Percentiles rank a stretch among this genome's conserved stretches.
Conservation (phyloP, 2,329 filamentous ascomycete genomes). For the Fusarium chlamydosporum region DNA sequence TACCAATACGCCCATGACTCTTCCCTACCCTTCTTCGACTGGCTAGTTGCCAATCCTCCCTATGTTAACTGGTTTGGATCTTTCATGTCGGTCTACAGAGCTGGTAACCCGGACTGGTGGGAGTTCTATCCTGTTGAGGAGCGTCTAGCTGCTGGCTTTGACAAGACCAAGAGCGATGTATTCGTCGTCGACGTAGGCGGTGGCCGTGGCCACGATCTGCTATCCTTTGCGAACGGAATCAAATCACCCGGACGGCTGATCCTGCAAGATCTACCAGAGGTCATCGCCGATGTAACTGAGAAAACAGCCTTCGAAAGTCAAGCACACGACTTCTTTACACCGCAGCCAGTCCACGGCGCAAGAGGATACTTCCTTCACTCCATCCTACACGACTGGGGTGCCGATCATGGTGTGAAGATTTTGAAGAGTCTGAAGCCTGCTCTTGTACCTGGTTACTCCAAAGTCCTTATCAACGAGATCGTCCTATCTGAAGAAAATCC, state of each 20-base stretch:
- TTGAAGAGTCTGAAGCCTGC: slow-evolving; percentile 51
- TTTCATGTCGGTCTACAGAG: slow-evolving; percentile 34
- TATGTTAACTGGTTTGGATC: slow-evolving; percentile 32
- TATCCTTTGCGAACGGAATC: slow-evolving; percentile 26
- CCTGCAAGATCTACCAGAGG: slow-evolving; percentile 43
- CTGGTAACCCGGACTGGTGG: slow-evolving; percentile 29
- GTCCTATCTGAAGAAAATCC: slow-evolving; percentile 31
- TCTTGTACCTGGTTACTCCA: slow-evolving; percentile 45
- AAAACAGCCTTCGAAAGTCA: slow-evolving; percentile 11
- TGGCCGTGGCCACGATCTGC: slow-evolving; percentile 40
- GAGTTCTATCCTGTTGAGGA: slow-evolving; percentile 26
- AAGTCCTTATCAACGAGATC: slow-evolving; percentile 34
- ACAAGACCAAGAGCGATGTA: slow-evolving; percentile 9
- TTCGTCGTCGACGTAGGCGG: slow-evolving; percentile 43
- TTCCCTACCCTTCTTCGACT: slow-evolving; percentile 25
- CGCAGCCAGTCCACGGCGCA: slow-evolving; percentile 40
- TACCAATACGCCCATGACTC: slow-evolving; percentile 33
- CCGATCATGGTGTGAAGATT: slow-evolving; percentile 52
- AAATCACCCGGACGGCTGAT: slow-evolving; percentile 19
- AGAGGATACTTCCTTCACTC: slow-evolving; percentile 47
- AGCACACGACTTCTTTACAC: slow-evolving; percentile 39
- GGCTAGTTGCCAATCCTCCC: slow-evolving; percentile 21
- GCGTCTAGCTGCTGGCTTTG: slow-evolving; percentile 16
- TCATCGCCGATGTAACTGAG: slow-evolving; percentile 22
- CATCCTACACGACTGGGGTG: slow-evolving; percentile 57